Base-by-base conservation (phyloP, 2,329 filamentous ascomycete genomes). In the Sporothrix brunneoviolacea region DNA sequence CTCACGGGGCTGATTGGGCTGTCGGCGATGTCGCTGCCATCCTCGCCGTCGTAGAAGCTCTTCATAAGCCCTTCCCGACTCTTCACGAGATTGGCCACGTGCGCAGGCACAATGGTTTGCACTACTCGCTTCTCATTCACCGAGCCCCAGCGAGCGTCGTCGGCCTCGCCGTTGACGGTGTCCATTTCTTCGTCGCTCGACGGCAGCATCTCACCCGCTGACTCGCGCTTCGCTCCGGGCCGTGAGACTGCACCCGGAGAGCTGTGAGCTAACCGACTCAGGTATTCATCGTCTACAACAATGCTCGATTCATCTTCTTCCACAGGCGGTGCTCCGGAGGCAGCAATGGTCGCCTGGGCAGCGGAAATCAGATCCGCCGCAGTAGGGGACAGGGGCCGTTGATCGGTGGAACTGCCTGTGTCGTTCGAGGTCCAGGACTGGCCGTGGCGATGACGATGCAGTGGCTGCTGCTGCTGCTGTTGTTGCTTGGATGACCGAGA, bases 251-350 rank as follows among this genome's bases (percentile, higher is more conserved):
- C 48, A 4, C 16, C 39, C 1, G 35, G 33, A 3, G 52, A 47
- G 57, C 60, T 44, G 54, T 54, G 71, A 40, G 62, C 66, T 56
- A 78, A 68, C 22, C 75, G 76, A 52, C 76, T 80, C 53, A 90
- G 76, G 59, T 89, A 89, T 59, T 93, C 87, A 54, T 91, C 88
- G 54, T 89, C 84, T 15, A 75, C 77, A 28, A 53, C 42, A 6
- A 79, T 73, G 18, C 71, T 51, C 4, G 59, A 72, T 27, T 84
- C 71, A 45, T 88, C 83, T 54, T 91, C 86, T 48, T 84, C 83
- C 4, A 72, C 70, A 48, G 65, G 68, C 48, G 46, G 33, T 28
- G 22, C 19, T 19, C 18, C 28, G n/a, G 39, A 30, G 21, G 24
- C 30, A 6, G 40, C 12, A 13, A 39, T 39, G 10, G 33, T 36